Conservation (phyloP, 495 filamentous ascomycete species). For the Tetracladium marchalianum region DNA sequence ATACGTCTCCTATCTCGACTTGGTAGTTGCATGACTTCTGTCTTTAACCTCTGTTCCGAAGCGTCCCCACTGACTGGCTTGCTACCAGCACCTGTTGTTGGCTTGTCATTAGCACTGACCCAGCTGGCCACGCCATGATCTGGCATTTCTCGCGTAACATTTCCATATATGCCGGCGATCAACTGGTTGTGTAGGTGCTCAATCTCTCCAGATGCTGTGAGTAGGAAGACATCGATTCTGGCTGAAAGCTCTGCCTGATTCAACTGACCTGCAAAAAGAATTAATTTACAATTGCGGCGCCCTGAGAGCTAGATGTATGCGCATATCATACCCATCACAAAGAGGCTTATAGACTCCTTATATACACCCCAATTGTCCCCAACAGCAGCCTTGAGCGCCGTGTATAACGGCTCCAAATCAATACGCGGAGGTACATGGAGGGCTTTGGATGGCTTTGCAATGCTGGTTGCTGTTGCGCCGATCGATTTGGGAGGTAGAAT, state of each 20-base stretch:
- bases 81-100: constrained; percentile 55
- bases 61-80: constrained; percentile 81
- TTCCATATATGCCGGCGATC: constrained; percentile 73
- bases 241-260: constrained; percentile 59
- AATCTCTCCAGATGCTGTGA: constrained; percentile 57
- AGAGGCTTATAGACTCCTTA: constrained; percentile 71
- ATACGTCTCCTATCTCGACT: constrained; percentile 76
- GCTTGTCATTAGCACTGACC: constrained; percentile 95
- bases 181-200: constrained; percentile 89
- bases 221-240: constrained; percentile 58
- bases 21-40: constrained; percentile 87
- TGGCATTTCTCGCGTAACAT: constrained; percentile 78
- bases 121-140: constrained; percentile 88
- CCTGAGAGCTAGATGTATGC: not conserved
- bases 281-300: constrained; percentile 13
- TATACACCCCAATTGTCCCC: constrained; percentile 82
- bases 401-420: constrained; percentile 84
- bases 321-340: constrained; percentile 61
- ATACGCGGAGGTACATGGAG: constrained; percentile 66
- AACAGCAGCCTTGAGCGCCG: constrained; percentile 70
- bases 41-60: constrained; percentile 83
- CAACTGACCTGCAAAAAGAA: constrained; percentile 15
- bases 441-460: constrained; percentile 53
- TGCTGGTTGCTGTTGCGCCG: constrained; percentile 42
- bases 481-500: constrained; percentile 51